A percentile compares a stretch with the other conserved stretches of the same genome.
Conservation (phyloP, 208 protist genomes). For the Vickermania ingenoplastis region DNA sequence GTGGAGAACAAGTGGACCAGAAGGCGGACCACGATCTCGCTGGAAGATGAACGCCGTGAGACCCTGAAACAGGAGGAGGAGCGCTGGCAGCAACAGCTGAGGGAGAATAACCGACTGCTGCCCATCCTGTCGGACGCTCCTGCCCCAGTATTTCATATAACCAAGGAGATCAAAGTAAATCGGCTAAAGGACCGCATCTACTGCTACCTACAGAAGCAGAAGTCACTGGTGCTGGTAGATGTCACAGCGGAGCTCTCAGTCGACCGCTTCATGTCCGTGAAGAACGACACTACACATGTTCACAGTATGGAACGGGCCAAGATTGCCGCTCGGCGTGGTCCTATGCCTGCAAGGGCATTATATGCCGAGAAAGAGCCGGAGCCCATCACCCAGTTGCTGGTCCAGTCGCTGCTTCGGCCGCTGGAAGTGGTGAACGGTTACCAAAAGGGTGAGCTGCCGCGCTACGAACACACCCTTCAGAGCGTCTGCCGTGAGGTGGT, state of each 20-base stretch:
- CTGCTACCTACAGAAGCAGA: slow-evolving; percentile 45
- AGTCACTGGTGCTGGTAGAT: slow-evolving; percentile 41
- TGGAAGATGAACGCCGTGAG: not conserved
- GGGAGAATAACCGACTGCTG: not conserved
- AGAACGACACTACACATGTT: slow-evolving; percentile 1
- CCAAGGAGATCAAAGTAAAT: slow-evolving; percentile 38
- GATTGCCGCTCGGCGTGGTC: not conserved
- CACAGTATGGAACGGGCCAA: not conserved
- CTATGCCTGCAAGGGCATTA: too few relatives aligned
- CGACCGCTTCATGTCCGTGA: slow-evolving; percentile 41
- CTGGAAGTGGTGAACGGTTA: slow-evolving; percentile 44
- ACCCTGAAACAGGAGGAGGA: not conserved
- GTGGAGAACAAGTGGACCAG: slow-evolving; percentile 52
- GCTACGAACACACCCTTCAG: slow-evolving; percentile 37
- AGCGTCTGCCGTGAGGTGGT: slow-evolving; percentile 30
- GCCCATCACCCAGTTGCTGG: slow-evolving; percentile 2
- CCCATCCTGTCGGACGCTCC: not conserved
- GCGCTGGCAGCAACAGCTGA: not conserved
- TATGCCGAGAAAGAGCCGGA: not conserved
- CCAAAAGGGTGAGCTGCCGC: slow-evolving; percentile 34
- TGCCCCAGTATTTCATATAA: not conserved
- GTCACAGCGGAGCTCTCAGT: slow-evolving; percentile 23
- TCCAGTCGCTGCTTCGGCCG: slow-evolving; percentile 27
- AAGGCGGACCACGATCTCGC: slow-evolving; percentile 14
- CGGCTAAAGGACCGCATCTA: slow-evolving; percentile 42